phyloP scores from a whole-genome alignment of 345 rosid genomes.

The Cochlearia excelsa region DNA sequence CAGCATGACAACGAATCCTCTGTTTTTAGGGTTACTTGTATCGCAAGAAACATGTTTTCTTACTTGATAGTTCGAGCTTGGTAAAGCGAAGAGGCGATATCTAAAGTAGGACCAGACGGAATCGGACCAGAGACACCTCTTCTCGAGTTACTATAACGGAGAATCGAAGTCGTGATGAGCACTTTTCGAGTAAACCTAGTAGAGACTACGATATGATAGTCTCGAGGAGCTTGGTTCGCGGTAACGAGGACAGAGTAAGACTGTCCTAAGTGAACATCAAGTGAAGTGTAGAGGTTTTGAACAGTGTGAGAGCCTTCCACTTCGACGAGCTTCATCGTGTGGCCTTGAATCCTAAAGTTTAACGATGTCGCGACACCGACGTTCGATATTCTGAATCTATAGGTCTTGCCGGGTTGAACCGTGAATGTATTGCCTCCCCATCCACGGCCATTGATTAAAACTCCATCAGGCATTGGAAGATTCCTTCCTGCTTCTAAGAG shows the following conservation, averaged over 20 bases:
- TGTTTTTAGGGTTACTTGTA: not conserved
- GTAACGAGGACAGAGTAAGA: constrained; percentile 84
- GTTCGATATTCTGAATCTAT: constrained; percentile 83
- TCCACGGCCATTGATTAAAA: constrained; percentile 91
- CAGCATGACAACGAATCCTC: not conserved
- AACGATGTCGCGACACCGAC: constrained; percentile 68
- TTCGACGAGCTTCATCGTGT: constrained; percentile 76
- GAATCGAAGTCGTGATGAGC: constrained; percentile 72
- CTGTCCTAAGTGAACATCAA: constrained; percentile 90
- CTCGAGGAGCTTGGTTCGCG: constrained; percentile 70
- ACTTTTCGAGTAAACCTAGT: constrained; percentile 65
- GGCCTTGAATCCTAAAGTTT: constrained; percentile 87
- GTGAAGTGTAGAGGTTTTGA: constrained; percentile 59
- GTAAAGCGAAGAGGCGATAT: constrained; percentile 60
- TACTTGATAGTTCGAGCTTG: constrained; percentile 90
- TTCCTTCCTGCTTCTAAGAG: constrained; percentile 55
- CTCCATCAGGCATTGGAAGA: constrained; percentile 75
- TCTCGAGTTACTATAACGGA: constrained; percentile 78
- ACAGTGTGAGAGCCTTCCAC: constrained; percentile 92
- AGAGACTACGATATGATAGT: constrained; percentile 76
- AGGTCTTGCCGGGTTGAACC: constrained; percentile 82
- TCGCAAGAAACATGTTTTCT: constrained; percentile 7
- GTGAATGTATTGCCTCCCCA: constrained; percentile 68
- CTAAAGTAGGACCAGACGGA: constrained; percentile 72
- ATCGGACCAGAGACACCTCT: constrained; percentile 67